Percentiles rank a stretch among this genome's conserved stretches.
Conservation (phyloP, 768 basidiomycete genomes). For the Mycena alexandri region DNA sequence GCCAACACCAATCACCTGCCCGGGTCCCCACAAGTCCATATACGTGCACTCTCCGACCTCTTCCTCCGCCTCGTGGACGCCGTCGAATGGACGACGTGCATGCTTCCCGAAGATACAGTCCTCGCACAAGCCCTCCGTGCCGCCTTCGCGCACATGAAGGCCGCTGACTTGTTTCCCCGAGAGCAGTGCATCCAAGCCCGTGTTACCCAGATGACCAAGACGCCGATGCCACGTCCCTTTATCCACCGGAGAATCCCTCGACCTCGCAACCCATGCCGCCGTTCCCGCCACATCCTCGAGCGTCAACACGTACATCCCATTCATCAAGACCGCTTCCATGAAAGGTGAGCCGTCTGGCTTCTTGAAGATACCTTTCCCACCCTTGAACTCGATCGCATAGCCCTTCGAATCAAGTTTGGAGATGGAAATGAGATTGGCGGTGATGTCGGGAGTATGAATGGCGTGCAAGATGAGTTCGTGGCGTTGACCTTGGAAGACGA, state of each 20-base stretch:
- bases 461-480: conserved; percentile 3
- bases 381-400: conserved; percentile 1
- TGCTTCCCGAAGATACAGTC: conserved; percentile 21
- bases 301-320: conserved; percentile 7
- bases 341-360: not conserved
- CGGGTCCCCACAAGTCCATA: conserved; percentile 26
- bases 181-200: conserved; percentile 2
- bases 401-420: conserved; percentile 8
- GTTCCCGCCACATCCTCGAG: not conserved
- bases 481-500: too few species aligned
- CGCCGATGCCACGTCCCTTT: conserved; percentile 17
- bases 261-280: not conserved
- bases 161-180: not conserved
- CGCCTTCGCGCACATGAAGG: not conserved
- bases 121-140: conserved; percentile 18
- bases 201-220: conserved; percentile 3
- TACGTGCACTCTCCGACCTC: conserved; percentile 19
- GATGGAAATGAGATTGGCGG: conserved; percentile 15
- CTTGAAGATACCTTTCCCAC: conserved; percentile 6
- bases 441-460: conserved; percentile 18
- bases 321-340: not conserved
- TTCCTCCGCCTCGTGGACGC: conserved; percentile 18
- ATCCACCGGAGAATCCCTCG: not conserved
- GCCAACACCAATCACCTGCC: conserved; percentile 5
- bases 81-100: conserved; percentile 16